Base-by-base conservation (phyloP, 176 grass and related monocot genomes). In the Oryza coarctata region DNA sequence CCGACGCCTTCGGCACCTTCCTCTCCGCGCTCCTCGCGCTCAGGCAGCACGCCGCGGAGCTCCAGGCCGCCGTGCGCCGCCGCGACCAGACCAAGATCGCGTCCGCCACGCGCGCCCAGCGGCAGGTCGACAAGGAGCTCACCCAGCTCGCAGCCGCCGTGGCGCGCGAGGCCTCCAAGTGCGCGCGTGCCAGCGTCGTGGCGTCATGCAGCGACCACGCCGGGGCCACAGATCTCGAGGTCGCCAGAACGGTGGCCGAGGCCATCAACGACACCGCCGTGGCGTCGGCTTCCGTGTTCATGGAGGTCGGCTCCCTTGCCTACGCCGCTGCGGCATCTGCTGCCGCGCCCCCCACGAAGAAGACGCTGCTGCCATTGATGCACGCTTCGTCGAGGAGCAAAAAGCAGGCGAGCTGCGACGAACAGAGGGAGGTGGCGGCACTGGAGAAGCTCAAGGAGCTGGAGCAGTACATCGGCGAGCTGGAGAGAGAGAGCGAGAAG, bases 401-500 rank as follows among this genome's bases (percentile, higher is more conserved):
- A 71, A 88, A 66, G 80, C 15, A 18, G 10, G 18, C 66, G 1
- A 47, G 63, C 69, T 65, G 74, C 7, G 81, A 88, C 29, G 81
- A 87, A 69, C 70, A 85, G 65, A 71, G 70, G 4, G 86, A 81
- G 44, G 26, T 5, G 0, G 64, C 0, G 27, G 87, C 84, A 13
- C 77, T 87, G 70, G 68, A 75, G 6, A 87, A 63, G 83, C 63
- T 97, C 71, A 79, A 76, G 25, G 82, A 50, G 32, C 67, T 92
- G 76, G 91, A 90, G 81, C 75, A 85, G 64, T 92, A 89, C 81
- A 43, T 97, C 17, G 68, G 57, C 41, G 87, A 89, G 83, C 57
- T 92, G 68, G 94, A 92, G 79, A 90, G 82, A 7, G 91, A 90
- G 44, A 88, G 87, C 15, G 87, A 94, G 68, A 87, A 78, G 20